Evolutionary conservation across 2,329 filamentous ascomycete species (phyloP).

Genomic region (Fusarium tupiense): DNA sequence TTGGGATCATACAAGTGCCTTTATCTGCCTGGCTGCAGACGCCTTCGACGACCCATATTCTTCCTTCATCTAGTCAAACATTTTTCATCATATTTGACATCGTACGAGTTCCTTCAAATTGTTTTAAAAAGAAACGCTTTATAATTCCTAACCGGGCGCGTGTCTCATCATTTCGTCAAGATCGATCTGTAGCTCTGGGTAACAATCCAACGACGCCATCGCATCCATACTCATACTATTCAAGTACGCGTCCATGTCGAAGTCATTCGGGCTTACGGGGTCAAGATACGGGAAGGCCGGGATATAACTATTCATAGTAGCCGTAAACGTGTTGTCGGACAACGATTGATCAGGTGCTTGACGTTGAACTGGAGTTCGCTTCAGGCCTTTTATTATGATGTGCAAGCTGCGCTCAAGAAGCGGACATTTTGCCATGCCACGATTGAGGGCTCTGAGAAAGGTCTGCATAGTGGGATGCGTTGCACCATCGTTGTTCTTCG

Average conservation of each 20-base stretch:
- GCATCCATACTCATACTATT: constrained; percentile 7
- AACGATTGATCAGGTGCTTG: neutral
- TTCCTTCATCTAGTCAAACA: no score
- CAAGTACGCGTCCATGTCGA: constrained; percentile 1
- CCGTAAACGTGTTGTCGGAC: neutral
- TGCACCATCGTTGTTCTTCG: neutral
- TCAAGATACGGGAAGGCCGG: constrained; percentile 1
- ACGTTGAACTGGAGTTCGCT: neutral
- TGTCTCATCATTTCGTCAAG: constrained; percentile 4
- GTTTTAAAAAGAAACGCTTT: no score
- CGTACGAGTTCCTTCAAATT: no score
- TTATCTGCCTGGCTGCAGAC: no score
- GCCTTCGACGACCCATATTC: neutral
- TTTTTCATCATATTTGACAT: no score
- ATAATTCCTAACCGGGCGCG: neutral
- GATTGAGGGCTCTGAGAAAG: neutral
- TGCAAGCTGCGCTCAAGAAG: neutral
- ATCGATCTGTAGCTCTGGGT: constrained; percentile 4
- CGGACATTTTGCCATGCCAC: constrained; percentile 1
- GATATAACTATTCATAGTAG: constrained; percentile 1
- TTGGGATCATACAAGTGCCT: neutral
- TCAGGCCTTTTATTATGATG: constrained; percentile 5
- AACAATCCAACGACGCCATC: constrained; percentile 1
- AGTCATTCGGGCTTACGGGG: neutral
- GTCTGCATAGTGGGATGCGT: constrained; percentile 7